These are phyloP conservation scores for Macaranga tanarius DNA, from an alignment of 441 rosid genomes.

Conservation along the genomic window DNA sequence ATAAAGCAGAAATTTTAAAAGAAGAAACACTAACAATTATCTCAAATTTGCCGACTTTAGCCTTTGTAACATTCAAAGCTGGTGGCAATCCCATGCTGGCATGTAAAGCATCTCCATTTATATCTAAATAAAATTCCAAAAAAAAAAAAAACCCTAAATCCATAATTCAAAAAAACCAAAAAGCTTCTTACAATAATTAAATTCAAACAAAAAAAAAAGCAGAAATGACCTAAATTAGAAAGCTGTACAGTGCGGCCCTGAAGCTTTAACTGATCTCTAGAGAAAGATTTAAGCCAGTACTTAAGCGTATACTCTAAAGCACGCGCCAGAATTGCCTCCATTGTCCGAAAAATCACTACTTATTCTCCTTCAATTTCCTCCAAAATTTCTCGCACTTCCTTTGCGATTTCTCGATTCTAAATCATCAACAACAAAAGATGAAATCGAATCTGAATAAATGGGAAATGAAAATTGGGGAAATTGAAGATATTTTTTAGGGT, in stretches of 20 bases:
- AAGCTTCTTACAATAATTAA: background rate
- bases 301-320: constrained; percentile 98
- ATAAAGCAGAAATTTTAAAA: background rate
- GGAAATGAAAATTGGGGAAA: background rate
- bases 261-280: constrained; percentile 94
- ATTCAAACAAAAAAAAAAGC: background rate
- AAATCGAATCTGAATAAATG: too few relatives aligned
- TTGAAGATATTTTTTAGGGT: background rate
- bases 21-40: constrained; percentile 60
- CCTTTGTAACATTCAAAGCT: constrained; percentile 82
- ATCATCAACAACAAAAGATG: background rate
- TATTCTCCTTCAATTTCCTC: background rate
- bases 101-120: constrained; percentile 94
- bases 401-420: background rate
- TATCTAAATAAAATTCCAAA: constrained; percentile 46
- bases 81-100: constrained; percentile 99
- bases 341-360: constrained; percentile 24
- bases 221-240: constrained; percentile 64
- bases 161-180: background rate
- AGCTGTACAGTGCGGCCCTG: constrained; percentile 91
- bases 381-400: background rate
- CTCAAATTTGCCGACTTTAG: constrained; percentile 83
- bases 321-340: constrained; percentile 94
- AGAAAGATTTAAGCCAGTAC: constrained; percentile 99
- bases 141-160: constrained; percentile 1